Conservation (phyloP, 1,284 basidiomycete species). For the Moesziomyces parantarcticus region DNA sequence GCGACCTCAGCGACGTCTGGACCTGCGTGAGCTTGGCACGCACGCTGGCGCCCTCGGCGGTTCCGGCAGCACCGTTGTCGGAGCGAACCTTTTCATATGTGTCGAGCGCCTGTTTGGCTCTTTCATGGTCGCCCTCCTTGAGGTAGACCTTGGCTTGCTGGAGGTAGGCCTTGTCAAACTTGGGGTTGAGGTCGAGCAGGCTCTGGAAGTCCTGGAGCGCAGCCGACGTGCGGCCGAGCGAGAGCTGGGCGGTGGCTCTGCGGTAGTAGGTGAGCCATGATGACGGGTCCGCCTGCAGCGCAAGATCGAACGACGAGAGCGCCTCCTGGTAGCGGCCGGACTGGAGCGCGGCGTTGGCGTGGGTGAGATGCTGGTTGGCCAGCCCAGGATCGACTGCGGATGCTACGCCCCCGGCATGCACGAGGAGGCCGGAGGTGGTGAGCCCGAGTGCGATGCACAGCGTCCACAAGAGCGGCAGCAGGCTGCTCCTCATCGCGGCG, state of each 20-base stretch:
- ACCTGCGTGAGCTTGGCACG: conserved; percentile 39
- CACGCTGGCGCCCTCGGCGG: conserved; percentile 26
- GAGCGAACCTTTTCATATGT: conserved; percentile 25
- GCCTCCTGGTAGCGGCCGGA: conserved; percentile 57
- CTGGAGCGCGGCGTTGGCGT: conserved; percentile 57
- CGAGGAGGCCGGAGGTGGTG: conserved; percentile 21
- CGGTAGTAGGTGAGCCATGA: conserved; percentile 65
- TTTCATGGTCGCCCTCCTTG: conserved; percentile 61
- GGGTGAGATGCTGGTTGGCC: conserved; percentile 44
- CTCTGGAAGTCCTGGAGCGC: conserved; percentile 60
- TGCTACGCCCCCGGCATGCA: conserved; percentile 17
- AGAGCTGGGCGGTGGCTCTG: conserved; percentile 64
- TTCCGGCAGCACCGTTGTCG: conserved; percentile 22
- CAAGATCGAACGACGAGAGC: conserved; percentile 56
- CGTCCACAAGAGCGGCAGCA: conserved; percentile 37
- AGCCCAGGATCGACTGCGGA: conserved; percentile 21
- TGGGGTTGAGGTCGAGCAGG: conserved; percentile 57
- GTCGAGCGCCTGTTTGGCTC: conserved; percentile 46
- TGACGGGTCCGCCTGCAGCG: conserved; percentile 52
- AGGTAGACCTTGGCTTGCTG: conserved; percentile 59
- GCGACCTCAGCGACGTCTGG: conserved; percentile 42
- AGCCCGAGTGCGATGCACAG: conserved; percentile 35
- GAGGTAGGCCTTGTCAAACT: conserved; percentile 63
- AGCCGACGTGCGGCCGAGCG: conserved; percentile 59
- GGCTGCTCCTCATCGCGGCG: conserved; percentile 22